A percentile compares a stretch with the other conserved stretches of the same genome.
Evolutionary conservation across 2,329 filamentous ascomycete genomes (phyloP).

Genomic region (Pseudocercospora macadamiae): DNA sequence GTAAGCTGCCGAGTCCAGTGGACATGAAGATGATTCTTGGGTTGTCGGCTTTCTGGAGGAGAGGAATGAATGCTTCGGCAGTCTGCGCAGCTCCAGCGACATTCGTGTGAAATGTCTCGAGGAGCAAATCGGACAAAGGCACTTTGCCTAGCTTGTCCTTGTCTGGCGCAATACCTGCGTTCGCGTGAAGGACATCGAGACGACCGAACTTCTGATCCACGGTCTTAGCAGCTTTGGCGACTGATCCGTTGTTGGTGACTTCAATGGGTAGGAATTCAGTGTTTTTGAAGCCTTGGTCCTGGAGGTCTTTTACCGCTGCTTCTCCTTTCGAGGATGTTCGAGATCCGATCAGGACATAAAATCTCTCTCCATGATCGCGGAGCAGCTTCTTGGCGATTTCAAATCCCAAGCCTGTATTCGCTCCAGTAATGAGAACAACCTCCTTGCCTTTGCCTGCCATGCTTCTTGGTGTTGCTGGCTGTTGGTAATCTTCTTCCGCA

Average conservation of each 20-base stretch:
- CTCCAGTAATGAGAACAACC: constrained; percentile 62
- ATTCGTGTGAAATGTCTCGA: constrained; percentile 32
- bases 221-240: constrained; percentile 49
- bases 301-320: constrained; percentile 46
- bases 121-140: neutral
- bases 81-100: constrained; percentile 30
- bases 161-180: constrained; percentile 49
- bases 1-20: constrained; percentile 11
- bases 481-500: too few species aligned
- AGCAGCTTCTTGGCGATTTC: constrained; percentile 60
- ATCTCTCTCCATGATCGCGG: constrained; percentile 47
- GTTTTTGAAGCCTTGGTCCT: constrained; percentile 20
- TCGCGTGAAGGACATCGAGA: constrained; percentile 60
- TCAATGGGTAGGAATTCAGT: constrained; percentile 57
- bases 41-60: constrained; percentile 23
- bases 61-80: constrained; percentile 31
- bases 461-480: neutral
- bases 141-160: neutral
- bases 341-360: constrained; percentile 60
- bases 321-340: constrained; percentile 58
- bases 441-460: constrained; percentile 27
- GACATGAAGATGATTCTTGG: constrained; percentile 14
- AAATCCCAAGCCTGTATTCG: constrained; percentile 59
- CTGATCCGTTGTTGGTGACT: constrained; percentile 57
- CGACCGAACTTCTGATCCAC: constrained; percentile 49